These are phyloP conservation scores for Syzygium grande DNA, from an alignment of 345 rosid species.

Conservation along the genomic window DNA sequence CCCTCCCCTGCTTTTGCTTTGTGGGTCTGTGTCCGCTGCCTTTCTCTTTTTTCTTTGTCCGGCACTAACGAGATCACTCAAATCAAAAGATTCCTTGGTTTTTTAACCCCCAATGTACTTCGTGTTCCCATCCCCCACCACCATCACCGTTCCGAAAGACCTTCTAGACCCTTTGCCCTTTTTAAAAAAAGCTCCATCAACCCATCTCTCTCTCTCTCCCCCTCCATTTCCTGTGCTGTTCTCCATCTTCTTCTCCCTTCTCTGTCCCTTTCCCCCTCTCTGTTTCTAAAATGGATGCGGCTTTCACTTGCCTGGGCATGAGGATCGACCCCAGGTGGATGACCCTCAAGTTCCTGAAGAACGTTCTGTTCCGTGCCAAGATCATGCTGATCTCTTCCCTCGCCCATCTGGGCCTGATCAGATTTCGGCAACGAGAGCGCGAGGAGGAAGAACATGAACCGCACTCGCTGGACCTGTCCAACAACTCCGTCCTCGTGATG, in stretches of 20 bases:
- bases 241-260: background rate
- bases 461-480: background rate
- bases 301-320: background rate
- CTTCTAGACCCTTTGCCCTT: background rate
- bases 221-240: background rate
- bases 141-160: background rate
- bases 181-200: background rate
- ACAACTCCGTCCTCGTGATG: slow-evolving; percentile 13
- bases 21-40: background rate
- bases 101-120: background rate
- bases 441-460: background rate
- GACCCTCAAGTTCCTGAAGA: slow-evolving; percentile 5
- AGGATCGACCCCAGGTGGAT: slow-evolving; percentile 10
- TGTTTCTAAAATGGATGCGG: background rate
- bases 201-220: background rate
- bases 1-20: background rate
- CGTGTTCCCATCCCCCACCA: background rate
- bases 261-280: background rate
- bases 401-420: slow-evolving; percentile 17
- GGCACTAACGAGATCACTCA: background rate
- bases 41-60: background rate
- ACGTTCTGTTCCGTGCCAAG: slow-evolving; percentile 4
- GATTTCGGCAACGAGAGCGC: background rate
- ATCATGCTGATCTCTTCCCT: slow-evolving; percentile 1
- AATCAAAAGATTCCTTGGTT: background rate